A percentile compares a stretch with the other conserved stretches of the same genome.
Conservation (phyloP, 352 stramenopile species). For the Phytophthora syringae region DNA sequence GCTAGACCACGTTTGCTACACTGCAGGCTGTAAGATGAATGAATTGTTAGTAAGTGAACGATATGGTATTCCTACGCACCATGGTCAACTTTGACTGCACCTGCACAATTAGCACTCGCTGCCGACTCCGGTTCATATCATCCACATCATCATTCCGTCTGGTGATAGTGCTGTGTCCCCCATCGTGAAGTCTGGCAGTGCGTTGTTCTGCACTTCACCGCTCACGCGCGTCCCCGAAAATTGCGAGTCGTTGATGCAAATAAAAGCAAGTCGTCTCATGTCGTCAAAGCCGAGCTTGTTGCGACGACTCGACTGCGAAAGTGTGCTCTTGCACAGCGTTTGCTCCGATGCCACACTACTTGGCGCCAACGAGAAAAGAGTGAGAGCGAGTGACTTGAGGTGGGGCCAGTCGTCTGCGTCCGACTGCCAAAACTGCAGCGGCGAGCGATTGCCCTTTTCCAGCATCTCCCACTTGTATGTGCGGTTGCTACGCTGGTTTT, state of each 20-base stretch:
- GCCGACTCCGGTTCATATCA: constrained; percentile 55
- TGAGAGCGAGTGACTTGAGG: constrained; percentile 74
- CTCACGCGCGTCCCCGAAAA: constrained; percentile 59
- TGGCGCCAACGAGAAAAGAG: constrained; percentile 79
- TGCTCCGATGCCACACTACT: constrained; percentile 80
- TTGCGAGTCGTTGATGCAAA: constrained; percentile 85
- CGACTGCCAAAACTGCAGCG: constrained; percentile 82
- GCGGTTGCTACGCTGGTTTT: constrained; percentile 79
- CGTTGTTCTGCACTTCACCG: constrained; percentile 58
- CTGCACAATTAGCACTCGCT: background rate
- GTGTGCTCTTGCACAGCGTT: constrained; percentile 66
- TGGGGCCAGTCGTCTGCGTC: constrained; percentile 83
- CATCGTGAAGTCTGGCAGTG: constrained; percentile 75
- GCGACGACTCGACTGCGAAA: constrained; percentile 67
- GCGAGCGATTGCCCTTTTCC: constrained; percentile 78
- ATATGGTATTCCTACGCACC: constrained; percentile 4
- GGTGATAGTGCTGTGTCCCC: constrained; percentile 69
- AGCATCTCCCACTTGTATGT: constrained; percentile 90
- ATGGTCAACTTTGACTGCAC: background rate
- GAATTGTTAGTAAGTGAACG: background rate
- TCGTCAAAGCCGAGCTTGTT: constrained; percentile 82
- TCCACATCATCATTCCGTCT: constrained; percentile 90
- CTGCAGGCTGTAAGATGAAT: background rate
- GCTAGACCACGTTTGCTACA: background rate
- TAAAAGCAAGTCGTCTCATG: constrained; percentile 79